Evolutionary conservation across 2,329 filamentous ascomycete species (phyloP), one percentile per base, ranked within the genome.

Genomic region (Colletotrichum lupini): DNA sequence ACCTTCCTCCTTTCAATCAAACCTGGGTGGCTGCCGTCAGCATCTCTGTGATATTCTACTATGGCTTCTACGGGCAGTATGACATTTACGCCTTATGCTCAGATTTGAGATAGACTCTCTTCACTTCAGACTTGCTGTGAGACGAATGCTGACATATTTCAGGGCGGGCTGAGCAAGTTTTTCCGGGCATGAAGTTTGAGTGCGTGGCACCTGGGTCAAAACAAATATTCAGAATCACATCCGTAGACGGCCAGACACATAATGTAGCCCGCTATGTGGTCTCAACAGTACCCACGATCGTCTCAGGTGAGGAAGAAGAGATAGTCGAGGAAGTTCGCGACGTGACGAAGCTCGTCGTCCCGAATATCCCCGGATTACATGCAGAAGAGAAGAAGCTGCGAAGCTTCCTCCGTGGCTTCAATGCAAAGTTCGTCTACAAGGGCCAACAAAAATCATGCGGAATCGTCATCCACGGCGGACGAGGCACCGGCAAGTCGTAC

Each of bases 401-500:
- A 80, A 80, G 85, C 49, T 91, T 92, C 63, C 86, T 97, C 28
- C 79, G 81, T 28, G 85, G 86, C 72, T 92, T 93, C 76, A 86
- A 86, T 58, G 79, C 81, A 1, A 78, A 77, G 1, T 81, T 81
- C 49, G 77, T 77, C 71, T 62, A 79, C 56, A 72, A 78, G 68
- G 71, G 77, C 68, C 78, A 83, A 75, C 76, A 78, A 35, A 81
- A 78, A 76, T 84, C 88, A 1, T 87, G 89, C 65, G 91, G 91
- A 0, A 88, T 97, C 46, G 87, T 97, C 28, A 86, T 98, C 5
- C 92, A 97, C 80, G 96, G 96, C 16, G 92, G 94, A 22, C 90
- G 91, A 74, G 95, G 96, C 12, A 97, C 94, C 0, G 96, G 96
- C 28, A 98, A 98, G 83, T 93, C 91, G 0, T 87, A 93, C 75